phyloP scores from a whole-genome alignment of 2,329 filamentous ascomycete species.

The Sordariomycetes sp. region DNA sequence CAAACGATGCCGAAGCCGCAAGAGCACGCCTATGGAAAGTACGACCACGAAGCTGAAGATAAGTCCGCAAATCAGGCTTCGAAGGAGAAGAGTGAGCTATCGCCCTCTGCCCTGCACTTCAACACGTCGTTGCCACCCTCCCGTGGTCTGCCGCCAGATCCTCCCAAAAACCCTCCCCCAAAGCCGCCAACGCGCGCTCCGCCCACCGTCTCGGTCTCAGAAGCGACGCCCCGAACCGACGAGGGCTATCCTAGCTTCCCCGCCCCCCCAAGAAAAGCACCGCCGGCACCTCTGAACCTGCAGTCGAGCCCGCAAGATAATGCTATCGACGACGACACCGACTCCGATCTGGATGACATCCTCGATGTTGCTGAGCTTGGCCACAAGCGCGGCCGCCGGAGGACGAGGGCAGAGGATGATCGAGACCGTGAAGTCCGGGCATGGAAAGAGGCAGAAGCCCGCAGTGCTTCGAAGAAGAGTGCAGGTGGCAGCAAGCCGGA shows the following conservation, averaged over 20 bases:
- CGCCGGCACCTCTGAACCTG: constrained; percentile 76
- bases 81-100: constrained; percentile 32
- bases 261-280: constrained; percentile 65
- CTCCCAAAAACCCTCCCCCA: constrained; percentile 44
- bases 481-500: constrained; percentile 31
- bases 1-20: constrained; percentile 52
- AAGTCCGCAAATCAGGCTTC: constrained; percentile 33
- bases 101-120: constrained; percentile 25
- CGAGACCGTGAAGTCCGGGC: constrained; percentile 62
- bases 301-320: constrained; percentile 8
- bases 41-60: constrained; percentile 45
- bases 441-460: constrained; percentile 56
- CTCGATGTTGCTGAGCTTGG: constrained; percentile 59
- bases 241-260: constrained; percentile 41
- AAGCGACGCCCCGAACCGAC: constrained; percentile 33
- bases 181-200: constrained; percentile 29
- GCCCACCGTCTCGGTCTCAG: constrained; percentile 29
- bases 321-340: constrained; percentile 47
- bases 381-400: constrained; percentile 63
- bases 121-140: constrained; percentile 46
- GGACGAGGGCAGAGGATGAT: constrained; percentile 84
- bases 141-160: constrained; percentile 41
- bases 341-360: constrained; percentile 77
- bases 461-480: constrained; percentile 67
- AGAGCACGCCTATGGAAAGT: constrained; percentile 49